These are phyloP conservation scores for Penicillium atrosanguineum DNA, from an alignment of 495 filamentous ascomycete genomes.

Conservation along the genomic window DNA sequence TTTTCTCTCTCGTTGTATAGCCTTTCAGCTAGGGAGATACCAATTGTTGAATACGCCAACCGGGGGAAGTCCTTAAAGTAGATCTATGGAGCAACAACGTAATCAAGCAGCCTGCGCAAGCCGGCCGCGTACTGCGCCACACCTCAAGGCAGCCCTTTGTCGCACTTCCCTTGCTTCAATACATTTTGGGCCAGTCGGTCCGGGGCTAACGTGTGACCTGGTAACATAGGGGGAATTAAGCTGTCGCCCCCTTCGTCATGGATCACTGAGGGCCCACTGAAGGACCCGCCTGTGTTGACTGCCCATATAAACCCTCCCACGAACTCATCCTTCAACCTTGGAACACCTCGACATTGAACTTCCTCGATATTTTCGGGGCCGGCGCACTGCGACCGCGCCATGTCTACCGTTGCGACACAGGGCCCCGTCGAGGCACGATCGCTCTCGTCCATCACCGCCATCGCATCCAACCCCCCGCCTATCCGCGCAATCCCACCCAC, in stretches of 20 bases:
- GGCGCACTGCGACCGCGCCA: constrained; percentile 28
- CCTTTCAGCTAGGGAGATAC: constrained; percentile 35
- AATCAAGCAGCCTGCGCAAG: constrained; percentile 17
- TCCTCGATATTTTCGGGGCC: constrained; percentile 4
- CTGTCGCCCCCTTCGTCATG: background rate
- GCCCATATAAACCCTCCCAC: background rate
- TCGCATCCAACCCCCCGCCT: constrained; percentile 86
- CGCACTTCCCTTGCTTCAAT: constrained; percentile 19
- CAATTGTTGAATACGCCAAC: constrained; percentile 28
- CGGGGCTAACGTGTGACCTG: constrained; percentile 7
- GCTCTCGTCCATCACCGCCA: constrained; percentile 69
- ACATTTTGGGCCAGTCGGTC: background rate
- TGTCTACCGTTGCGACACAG: constrained; percentile 27
- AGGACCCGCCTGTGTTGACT: constrained; percentile 6
- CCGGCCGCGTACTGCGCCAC: constrained; percentile 23
- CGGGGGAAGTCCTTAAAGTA: background rate
- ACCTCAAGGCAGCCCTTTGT: constrained; percentile 18
- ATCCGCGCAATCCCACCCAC: constrained; percentile 72
- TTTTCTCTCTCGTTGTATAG: constrained; percentile 17
- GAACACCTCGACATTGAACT: background rate
- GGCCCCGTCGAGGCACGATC: constrained; percentile 74
- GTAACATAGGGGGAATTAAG: constrained; percentile 4
- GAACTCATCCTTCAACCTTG: background rate
- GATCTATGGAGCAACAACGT: constrained; percentile 8
- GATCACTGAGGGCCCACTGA: constrained; percentile 1